Evolutionary conservation across 805 yeast genomes (phyloP).

Genomic region (Pachysolen tannophilus): DNA sequence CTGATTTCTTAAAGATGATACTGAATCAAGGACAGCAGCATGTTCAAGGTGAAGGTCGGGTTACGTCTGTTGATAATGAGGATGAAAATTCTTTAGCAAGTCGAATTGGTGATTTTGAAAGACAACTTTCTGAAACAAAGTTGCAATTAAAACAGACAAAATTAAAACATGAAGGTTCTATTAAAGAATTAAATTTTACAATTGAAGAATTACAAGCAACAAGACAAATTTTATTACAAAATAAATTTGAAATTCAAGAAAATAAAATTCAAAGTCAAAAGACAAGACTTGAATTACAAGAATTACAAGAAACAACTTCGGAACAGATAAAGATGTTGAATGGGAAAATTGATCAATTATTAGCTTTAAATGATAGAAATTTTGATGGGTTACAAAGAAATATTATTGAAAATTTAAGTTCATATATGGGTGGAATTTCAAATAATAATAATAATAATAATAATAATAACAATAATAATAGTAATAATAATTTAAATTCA

Average conservation of each 20-base stretch:
- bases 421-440: background rate
- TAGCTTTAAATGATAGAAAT: background rate
- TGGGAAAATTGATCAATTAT: constrained; percentile 3
- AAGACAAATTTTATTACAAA: constrained; percentile 7
- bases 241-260: constrained; percentile 8
- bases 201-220: constrained; percentile 3
- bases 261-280: constrained; percentile 7
- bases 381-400: background rate
- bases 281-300: constrained; percentile 7
- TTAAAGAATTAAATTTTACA: constrained; percentile 1
- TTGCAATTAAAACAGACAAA: constrained; percentile 1
- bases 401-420: background rate
- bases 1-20: too few species aligned
- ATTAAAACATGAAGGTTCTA: background rate
- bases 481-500: too few species aligned
- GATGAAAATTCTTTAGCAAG: too few species aligned
- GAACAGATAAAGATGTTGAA: constrained; percentile 6
- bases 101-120: too few species aligned
- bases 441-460: background rate
- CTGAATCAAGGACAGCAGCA: too few species aligned
- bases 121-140: too few species aligned
- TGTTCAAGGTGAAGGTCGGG: too few species aligned
- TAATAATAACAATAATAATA: too few species aligned
- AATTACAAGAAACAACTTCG: constrained; percentile 6
- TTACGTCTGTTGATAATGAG: too few species aligned